Base-by-base conservation (phyloP, 495 filamentous ascomycete genomes). In the Peziza echinospora region DNA sequence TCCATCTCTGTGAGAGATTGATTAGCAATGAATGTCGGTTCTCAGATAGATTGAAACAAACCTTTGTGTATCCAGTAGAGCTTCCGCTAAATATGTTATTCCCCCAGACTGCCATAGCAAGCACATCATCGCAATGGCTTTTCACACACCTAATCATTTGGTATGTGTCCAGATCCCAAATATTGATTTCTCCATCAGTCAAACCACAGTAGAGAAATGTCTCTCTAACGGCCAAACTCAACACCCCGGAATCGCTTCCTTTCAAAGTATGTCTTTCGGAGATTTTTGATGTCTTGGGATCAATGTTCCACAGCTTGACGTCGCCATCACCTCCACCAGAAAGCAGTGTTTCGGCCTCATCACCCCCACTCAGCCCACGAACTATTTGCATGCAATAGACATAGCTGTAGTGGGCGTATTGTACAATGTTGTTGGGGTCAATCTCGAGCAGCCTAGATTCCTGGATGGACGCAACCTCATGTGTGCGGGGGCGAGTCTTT, bases 91-190 rank as follows among this genome's bases (percentile, higher is more conserved):
- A 92, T 13, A 93, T 69, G 42, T 80, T 76, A 2, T 83, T 81
- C 54, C 81, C 78, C 6, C 80, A 82, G 55, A 94, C 78, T 45
- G 77, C 71, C 43, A 97, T 67, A 7, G 83, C 77, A 65, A 87
- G 83, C 41, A 97, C 70, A 58, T 94, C 91, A 6, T 78, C 80
- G 19, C 72, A 76, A 49, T 86, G 78, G 17, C 76, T 71, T 53
- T 79, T 82, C 52, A 94, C 76, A 7, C 76, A 82, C 47, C 87
- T 71, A 17, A 97, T 68, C 43, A 89, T 77, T 65, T 97, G 89
- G 50, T 77, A 75, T 1, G 89, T 94, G 58, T 97, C 89, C 11
- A 96, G 67, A 55, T 97, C 92, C 89, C 89, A 97, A 13, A 96
- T 76, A 58, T 93, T 86, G 45, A 97, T 71, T 37, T 91, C 76